Evolutionary conservation across 805 yeast species (phyloP).

Genomic region (Candida ponderosae): DNA sequence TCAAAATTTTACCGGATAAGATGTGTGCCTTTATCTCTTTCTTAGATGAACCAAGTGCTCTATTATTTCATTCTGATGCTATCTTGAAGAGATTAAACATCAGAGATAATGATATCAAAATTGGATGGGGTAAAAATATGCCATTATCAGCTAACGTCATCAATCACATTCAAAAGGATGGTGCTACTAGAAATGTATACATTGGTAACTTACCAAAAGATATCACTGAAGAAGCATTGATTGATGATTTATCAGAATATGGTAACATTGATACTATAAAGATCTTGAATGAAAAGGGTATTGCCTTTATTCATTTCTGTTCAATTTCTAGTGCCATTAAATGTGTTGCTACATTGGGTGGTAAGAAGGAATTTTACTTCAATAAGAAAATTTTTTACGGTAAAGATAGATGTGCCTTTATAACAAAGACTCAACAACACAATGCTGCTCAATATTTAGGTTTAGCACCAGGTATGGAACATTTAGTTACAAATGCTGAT

Average conservation of each 20-base stretch:
- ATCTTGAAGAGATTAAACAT: conserved; percentile 75
- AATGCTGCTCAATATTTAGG: conserved; percentile 95
- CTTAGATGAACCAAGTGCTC: conserved; percentile 80
- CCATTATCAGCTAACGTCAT: conserved; percentile 69
- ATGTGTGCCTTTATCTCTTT: conserved; percentile 89
- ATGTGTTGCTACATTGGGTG: conserved; percentile 70
- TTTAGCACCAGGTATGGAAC: conserved; percentile 82
- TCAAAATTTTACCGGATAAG: conserved; percentile 72
- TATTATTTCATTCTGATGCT: conserved; percentile 90
- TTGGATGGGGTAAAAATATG: conserved; percentile 90
- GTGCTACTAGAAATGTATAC: conserved; percentile 92
- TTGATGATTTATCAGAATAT: conserved; percentile 57
- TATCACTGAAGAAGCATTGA: conserved; percentile 57
- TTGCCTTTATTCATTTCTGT: conserved; percentile 86
- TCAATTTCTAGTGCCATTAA: conserved; percentile 80
- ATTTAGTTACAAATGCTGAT: conserved; percentile 63
- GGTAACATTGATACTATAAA: conserved; percentile 86
- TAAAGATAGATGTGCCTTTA: conserved; percentile 90
- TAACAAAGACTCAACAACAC: conserved; percentile 92
- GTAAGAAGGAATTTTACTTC: conserved; percentile 55
- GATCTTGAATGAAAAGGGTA: conserved; percentile 70
- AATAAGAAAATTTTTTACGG: conserved; percentile 84
- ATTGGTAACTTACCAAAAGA: conserved; percentile 71
- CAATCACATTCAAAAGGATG: conserved; percentile 71
- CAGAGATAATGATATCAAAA: conserved; percentile 70